Conservation (phyloP, 371 early-diverging fungal species). For the Zopfochytrium polystomum region DNA sequence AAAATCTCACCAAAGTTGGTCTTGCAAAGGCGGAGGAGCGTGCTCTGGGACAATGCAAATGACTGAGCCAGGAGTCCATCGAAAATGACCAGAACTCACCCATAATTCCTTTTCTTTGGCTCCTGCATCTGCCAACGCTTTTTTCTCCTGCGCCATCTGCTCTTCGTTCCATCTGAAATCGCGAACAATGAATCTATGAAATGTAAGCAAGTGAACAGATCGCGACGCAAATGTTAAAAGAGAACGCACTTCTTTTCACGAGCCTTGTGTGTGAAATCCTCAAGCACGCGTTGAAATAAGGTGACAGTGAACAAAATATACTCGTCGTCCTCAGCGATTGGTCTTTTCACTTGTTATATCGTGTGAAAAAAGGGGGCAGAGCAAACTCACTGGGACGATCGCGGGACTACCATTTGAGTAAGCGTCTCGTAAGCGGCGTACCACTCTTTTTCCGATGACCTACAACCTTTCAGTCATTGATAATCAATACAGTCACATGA, state of each 20-base stretch:
- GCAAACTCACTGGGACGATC: slow-evolving; percentile 77
- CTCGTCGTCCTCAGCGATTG: slow-evolving; percentile 89
- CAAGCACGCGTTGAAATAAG: slow-evolving; percentile 77
- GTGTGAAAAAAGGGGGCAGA: background rate
- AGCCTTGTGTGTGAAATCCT: slow-evolving; percentile 86
- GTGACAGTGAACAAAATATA: slow-evolving; percentile 90
- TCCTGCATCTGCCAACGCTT: slow-evolving; percentile 67
- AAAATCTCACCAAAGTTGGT: slow-evolving; percentile 92
- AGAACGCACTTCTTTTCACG: slow-evolving; percentile 72
- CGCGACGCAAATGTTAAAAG: background rate
- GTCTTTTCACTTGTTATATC: slow-evolving; percentile 38
- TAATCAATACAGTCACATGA: background rate
- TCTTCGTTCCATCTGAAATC: slow-evolving; percentile 88
- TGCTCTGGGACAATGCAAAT: slow-evolving; percentile 43
- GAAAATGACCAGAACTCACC: slow-evolving; percentile 39
- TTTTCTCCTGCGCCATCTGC: slow-evolving; percentile 69
- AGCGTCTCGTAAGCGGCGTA: slow-evolving; percentile 78
- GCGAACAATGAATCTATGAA: slow-evolving; percentile 76
- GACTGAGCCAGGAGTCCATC: no score
- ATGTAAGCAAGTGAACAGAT: background rate
- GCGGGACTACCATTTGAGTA: slow-evolving; percentile 91
- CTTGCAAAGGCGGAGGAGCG: slow-evolving; percentile 78
- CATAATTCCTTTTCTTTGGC: slow-evolving; percentile 77
- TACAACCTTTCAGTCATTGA: slow-evolving; percentile 22
- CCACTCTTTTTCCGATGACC: slow-evolving; percentile 77